Base-by-base conservation (phyloP, 78 protist species). In the Blattamonas nauphoetae region DNA sequence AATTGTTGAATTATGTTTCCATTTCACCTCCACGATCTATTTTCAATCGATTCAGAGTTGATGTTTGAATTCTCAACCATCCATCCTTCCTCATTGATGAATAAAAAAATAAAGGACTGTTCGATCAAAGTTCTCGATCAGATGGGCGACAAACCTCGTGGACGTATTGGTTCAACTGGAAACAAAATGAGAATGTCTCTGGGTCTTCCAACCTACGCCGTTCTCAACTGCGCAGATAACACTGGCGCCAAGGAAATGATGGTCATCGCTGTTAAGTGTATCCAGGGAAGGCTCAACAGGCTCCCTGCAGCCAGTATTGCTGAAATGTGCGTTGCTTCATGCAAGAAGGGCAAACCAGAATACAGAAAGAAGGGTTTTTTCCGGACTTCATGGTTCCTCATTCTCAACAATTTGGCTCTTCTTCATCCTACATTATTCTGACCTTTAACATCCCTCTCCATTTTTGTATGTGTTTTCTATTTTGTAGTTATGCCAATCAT, bases 151-250 rank as follows among this genome's bases (percentile, higher is more conserved):
- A 55, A 55, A 55, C 71, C 71, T 29, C 71, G 71, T 21, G 71
- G 71, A 55, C 71, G 71, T 55, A 21, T 55, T 55, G 71, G 71
- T 29, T 55, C 71, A 55, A 55, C 71, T 21, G 71, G 71, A 55
- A 64, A 83, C 90, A 94, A 95, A 91, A 93, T 95, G 92, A 85
- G 95, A 36, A 91, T 94, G 55, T 35, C 97, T 55, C 91, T 92
- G 6, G 98, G 94, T 88, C 93, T 94, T 41, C 94, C 93, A 92
- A 98, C 95, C 38, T 96, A 93, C 38, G 96, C 99, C 32, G 94
- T 94, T 44, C 88, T 98, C 92, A 97, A 97, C 97, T 95, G 98
- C 92, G 99, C 99, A n/a, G 99, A 97, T 91, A 98, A 98, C 98
- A 93, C 97, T 44, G 99, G 99, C 36, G 99, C 99, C 91, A 97